Evolutionary conservation across 225 moss, liverwort and hornwort genomes (phyloP).

Genomic region (Pleurozium schreberi): DNA sequence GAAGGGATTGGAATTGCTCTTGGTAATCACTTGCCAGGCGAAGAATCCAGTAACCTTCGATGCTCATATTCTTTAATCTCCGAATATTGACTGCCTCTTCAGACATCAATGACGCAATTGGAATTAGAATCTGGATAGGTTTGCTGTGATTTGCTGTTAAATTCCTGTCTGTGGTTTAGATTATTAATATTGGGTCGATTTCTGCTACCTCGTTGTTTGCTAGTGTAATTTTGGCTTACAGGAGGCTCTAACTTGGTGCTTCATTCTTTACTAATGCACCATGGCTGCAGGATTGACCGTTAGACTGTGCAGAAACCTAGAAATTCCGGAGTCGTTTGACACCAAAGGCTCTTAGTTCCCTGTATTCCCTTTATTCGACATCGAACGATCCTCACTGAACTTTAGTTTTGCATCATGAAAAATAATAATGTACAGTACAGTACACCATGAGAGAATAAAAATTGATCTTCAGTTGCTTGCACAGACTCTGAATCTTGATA

Average conservation of each 20-base stretch:
- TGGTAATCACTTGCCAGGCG: background rate
- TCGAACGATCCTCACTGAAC: too few relatives aligned
- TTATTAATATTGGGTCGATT: background rate
- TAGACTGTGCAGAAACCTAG: too few relatives aligned
- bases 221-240: background rate
- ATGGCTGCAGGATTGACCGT: too few relatives aligned
- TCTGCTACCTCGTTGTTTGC: background rate
- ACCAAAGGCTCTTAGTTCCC: too few relatives aligned
- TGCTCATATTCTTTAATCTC: background rate
- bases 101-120: background rate
- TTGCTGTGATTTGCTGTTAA: background rate
- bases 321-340: too few relatives aligned
- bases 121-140: background rate
- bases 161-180: background rate
- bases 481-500: too few relatives aligned
- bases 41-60: background rate
- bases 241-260: background rate
- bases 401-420: too few relatives aligned
- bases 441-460: too few relatives aligned
- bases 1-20: background rate
- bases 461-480: too few relatives aligned
- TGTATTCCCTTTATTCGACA: too few relatives aligned
- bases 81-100: background rate
- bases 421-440: too few relatives aligned
- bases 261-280: too few relatives aligned